Percentiles rank a stretch among this genome's conserved stretches.
phyloP scores from a whole-genome alignment of 2,329 filamentous ascomycete genomes.

The Alternaria novae-zelandiae region DNA sequence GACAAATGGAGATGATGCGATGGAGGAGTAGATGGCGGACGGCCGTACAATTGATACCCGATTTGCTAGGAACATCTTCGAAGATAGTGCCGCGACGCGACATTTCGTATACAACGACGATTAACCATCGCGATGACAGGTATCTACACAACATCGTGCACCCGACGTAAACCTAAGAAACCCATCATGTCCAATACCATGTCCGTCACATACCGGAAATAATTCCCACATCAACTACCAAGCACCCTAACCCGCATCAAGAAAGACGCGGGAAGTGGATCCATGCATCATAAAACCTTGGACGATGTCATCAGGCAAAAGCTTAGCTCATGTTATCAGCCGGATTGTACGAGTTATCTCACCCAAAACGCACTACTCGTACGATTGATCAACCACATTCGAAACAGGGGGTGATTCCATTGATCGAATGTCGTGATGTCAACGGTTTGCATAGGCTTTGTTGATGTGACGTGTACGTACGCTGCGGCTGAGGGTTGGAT shows the following conservation, averaged over 20 bases:
- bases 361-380: background rate
- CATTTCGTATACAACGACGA: background rate
- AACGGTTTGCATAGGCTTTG: background rate
- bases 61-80: background rate
- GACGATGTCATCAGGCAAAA: constrained; percentile 10
- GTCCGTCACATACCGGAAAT: background rate
- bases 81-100: background rate
- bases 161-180: background rate
- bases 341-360: background rate
- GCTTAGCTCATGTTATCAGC: background rate
- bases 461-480: background rate
- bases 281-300: constrained; percentile 3
- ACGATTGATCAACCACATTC: background rate
- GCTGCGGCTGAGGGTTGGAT: background rate
- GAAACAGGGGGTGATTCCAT: background rate
- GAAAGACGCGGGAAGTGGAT: background rate
- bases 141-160: background rate
- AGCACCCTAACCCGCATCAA: background rate
- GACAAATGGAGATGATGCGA: background rate
- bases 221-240: background rate
- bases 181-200: background rate
- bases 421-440: background rate
- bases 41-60: constrained; percentile 2
- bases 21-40: background rate
- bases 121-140: background rate